Conservation (phyloP, 805 yeast species). For the Metschnikowia gelsemii region DNA sequence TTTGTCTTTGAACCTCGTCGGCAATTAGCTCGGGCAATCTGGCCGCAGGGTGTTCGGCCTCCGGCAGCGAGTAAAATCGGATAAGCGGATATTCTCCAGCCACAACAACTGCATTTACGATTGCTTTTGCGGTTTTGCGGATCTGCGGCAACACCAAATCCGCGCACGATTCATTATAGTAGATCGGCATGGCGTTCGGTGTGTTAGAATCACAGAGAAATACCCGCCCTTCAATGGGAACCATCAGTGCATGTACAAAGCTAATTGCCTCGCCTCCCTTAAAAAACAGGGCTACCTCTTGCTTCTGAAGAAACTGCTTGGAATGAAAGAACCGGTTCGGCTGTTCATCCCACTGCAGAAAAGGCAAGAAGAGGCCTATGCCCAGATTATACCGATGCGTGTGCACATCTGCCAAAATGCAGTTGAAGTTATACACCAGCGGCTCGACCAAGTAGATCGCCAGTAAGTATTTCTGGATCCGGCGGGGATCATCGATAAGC, state of each 20-base stretch:
- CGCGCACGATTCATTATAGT: constrained; percentile 63
- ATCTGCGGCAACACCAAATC: constrained; percentile 62
- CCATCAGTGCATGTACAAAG: constrained; percentile 40
- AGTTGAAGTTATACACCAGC: constrained; percentile 61
- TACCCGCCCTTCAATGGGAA: constrained; percentile 67
- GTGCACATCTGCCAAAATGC: constrained; percentile 71
- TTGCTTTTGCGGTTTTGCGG: constrained; percentile 55
- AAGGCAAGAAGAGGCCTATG: constrained; percentile 71
- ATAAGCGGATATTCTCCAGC: constrained; percentile 89
- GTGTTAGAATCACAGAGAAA: constrained; percentile 61
- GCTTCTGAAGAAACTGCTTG: constrained; percentile 29
- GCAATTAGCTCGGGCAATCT: constrained; percentile 71
- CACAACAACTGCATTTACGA: constrained; percentile 70
- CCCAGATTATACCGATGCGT: constrained; percentile 76
- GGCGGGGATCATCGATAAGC: constrained; percentile 58
- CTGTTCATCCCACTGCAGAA: constrained; percentile 26
- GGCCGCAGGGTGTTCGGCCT: constrained; percentile 52
- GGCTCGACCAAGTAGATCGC: constrained; percentile 83
- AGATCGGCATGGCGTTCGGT: constrained; percentile 64
- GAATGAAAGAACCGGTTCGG: constrained; percentile 22
- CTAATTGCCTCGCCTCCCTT: constrained; percentile 29
- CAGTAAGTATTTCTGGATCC: constrained; percentile 62
- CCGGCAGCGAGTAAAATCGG: constrained; percentile 61
- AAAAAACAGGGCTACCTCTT: constrained; percentile 32
- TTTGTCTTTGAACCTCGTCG: constrained; percentile 59